Evolutionary conservation across 495 filamentous ascomycete genomes (phyloP).

Genomic region (Clavariopsis aquatica): DNA sequence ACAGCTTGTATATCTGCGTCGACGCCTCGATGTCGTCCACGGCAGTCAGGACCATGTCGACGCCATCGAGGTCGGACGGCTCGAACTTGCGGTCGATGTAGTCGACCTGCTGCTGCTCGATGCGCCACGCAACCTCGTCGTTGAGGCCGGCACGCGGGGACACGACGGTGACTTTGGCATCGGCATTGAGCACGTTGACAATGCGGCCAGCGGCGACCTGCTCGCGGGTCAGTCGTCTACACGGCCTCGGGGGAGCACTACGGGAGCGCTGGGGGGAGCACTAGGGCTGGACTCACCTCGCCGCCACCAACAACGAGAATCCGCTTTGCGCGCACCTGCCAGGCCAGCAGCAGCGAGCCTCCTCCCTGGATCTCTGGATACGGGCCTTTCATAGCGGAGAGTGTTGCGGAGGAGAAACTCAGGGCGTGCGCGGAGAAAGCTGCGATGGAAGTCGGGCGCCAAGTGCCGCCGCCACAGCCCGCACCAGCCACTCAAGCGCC

Average conservation of each 20-base stretch:
- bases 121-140: constrained; percentile 79
- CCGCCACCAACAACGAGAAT: constrained; percentile 90
- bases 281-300: constrained; percentile 71
- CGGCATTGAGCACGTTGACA: constrained; percentile 87
- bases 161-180: constrained; percentile 84
- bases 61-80: constrained; percentile 73
- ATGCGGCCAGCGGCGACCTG: constrained; percentile 96
- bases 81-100: constrained; percentile 82
- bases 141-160: constrained; percentile 79
- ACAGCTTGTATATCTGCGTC: constrained; percentile 84
- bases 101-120: constrained; percentile 68
- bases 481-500: not conserved
- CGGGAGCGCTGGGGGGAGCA: too few species aligned
- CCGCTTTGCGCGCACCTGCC: constrained; percentile 82
- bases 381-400: constrained; percentile 33
- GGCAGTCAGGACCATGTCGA: constrained; percentile 86
- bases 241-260: not conserved
- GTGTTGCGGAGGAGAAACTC: constrained; percentile 10
- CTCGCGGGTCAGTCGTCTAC: constrained; percentile 40
- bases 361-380: constrained; percentile 77
- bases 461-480: not conserved
- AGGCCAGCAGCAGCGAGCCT: constrained; percentile 89
- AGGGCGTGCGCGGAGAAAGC: constrained; percentile 29
- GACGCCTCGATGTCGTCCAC: constrained; percentile 90
- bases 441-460: not conserved